phyloP scores from a whole-genome alignment of 2,329 filamentous ascomycete species.

The Claviceps paspali region DNA sequence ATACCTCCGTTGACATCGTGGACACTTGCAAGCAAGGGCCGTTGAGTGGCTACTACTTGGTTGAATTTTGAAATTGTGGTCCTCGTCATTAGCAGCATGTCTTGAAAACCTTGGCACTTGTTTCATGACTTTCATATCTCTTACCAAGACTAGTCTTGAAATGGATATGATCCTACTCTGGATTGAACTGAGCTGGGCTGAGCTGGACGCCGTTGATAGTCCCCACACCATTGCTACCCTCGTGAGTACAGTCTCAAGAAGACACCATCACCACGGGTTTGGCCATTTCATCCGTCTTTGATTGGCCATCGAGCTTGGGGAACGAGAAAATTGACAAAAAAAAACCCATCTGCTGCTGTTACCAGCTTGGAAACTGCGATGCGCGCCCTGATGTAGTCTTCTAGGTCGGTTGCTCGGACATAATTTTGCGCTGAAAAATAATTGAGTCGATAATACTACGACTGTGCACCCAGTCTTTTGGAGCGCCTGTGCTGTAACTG shows the following conservation, averaged over 20 bases:
- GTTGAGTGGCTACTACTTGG: too few species aligned
- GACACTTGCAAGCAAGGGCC: slow-evolving; percentile 16
- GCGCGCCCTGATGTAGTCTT: too few species aligned
- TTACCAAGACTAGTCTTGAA: slow-evolving; percentile 31
- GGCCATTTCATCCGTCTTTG: slow-evolving; percentile 29
- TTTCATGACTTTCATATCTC: slow-evolving; percentile 20
- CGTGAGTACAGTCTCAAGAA: slow-evolving; percentile 37
- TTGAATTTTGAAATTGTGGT: slow-evolving; percentile 17
- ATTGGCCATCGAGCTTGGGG: too few species aligned
- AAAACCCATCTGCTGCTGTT: too few species aligned
- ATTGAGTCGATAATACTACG: too few species aligned
- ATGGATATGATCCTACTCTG: slow-evolving; percentile 24
- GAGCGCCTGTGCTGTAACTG: too few species aligned
- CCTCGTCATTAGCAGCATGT: slow-evolving; percentile 19
- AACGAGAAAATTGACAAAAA: too few species aligned
- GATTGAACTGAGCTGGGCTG: slow-evolving; percentile 31
- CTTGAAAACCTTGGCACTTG: slow-evolving; percentile 21
- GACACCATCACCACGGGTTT: slow-evolving; percentile 31
- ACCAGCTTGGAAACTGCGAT: too few species aligned
- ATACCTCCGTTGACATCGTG: slow-evolving; percentile 22
- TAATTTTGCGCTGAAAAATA: too few species aligned
- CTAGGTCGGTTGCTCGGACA: too few species aligned
- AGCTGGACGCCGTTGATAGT: slow-evolving; percentile 38
- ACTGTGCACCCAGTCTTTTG: too few species aligned
- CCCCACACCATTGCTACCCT: slow-evolving; percentile 36